Conservation (phyloP, 352 stramenopile species). For the Phytophthora quininea region DNA sequence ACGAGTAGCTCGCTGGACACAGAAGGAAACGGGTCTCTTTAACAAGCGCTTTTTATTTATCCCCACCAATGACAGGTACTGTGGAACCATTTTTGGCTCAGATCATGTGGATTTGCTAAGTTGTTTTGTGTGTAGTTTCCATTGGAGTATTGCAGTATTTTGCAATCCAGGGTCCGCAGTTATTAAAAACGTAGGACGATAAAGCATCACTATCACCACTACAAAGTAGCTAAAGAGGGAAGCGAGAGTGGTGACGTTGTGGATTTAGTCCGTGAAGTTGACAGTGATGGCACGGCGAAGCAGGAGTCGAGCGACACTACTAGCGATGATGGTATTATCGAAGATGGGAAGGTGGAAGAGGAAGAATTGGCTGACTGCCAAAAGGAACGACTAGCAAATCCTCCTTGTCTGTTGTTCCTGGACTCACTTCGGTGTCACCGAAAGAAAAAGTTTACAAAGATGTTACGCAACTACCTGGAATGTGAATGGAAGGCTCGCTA, state of each 20-base stretch:
- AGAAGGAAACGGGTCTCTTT: constrained; percentile 85
- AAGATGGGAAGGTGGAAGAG: constrained; percentile 44
- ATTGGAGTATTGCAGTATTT: constrained; percentile 91
- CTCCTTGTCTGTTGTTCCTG: constrained; percentile 92
- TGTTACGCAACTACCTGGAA: constrained; percentile 90
- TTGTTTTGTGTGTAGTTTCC: constrained; percentile 55
- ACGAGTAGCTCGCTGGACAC: constrained; percentile 81
- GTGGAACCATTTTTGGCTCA: neutral
- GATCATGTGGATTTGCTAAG: neutral
- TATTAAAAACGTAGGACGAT: constrained; percentile 51
- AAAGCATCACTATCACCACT: constrained; percentile 8
- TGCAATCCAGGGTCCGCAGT: constrained; percentile 83
- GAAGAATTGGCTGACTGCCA: constrained; percentile 53
- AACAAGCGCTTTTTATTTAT: constrained; percentile 89
- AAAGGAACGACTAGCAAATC: constrained; percentile 43
- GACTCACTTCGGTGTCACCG: constrained; percentile 95
- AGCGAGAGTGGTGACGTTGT: constrained; percentile 29
- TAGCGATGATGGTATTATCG: constrained; percentile 6
- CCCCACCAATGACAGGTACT: constrained; percentile 88
- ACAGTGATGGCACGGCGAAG: neutral
- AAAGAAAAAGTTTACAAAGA: constrained; percentile 86
- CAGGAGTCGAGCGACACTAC: neutral
- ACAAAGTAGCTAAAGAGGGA: neutral
- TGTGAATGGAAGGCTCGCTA: constrained; percentile 66
- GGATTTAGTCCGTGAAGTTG: constrained; percentile 35